Percentiles rank a stretch among this genome's conserved stretches.
Conservation (phyloP, 202 grass and related monocot species). For the Cymbopogon flexuosus region DNA sequence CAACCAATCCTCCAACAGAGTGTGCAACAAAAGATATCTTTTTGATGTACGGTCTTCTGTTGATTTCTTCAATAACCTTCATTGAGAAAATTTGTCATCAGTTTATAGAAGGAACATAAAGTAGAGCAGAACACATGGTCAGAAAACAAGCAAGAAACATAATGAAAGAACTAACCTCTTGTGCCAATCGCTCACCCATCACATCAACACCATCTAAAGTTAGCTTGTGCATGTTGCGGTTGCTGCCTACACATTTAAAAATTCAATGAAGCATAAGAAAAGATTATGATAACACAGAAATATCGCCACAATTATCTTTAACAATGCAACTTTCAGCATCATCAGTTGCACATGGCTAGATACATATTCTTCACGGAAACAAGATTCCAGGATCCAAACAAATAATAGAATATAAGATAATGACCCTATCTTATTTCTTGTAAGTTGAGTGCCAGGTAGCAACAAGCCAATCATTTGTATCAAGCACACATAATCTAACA, state of each 20-base stretch:
- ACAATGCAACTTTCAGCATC: conserved; percentile 8
- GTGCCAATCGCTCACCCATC: conserved; percentile 87
- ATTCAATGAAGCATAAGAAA: conserved; percentile 23
- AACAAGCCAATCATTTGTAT: conserved; percentile 15
- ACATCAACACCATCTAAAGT: conserved; percentile 97
- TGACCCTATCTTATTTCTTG: not conserved
- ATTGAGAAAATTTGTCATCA: conserved; percentile 34
- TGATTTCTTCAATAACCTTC: conserved; percentile 72
- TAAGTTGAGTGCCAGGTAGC: not conserved
- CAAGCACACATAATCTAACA: not conserved
- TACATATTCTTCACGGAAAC: conserved; percentile 18
- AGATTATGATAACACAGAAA: not conserved
- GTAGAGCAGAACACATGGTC: conserved; percentile 2
- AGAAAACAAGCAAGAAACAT: conserved; percentile 9
- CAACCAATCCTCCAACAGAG: conserved; percentile 91
- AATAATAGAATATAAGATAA: conserved; percentile 14
- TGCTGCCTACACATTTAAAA: conserved; percentile 62
- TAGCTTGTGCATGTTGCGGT: conserved; percentile 72
- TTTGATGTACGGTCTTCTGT: conserved; percentile 50
- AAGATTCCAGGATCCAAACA: not conserved
- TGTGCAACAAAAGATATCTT: conserved; percentile 96
- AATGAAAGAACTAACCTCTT: conserved; percentile 63
- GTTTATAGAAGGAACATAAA: conserved; percentile 23
- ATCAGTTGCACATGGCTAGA: conserved; percentile 13
- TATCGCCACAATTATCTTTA: conserved; percentile 2